Evolutionary conservation across 768 basidiomycete genomes (phyloP), one percentile per base, ranked within the genome.

Genomic region (Kondoa malvinella): DNA sequence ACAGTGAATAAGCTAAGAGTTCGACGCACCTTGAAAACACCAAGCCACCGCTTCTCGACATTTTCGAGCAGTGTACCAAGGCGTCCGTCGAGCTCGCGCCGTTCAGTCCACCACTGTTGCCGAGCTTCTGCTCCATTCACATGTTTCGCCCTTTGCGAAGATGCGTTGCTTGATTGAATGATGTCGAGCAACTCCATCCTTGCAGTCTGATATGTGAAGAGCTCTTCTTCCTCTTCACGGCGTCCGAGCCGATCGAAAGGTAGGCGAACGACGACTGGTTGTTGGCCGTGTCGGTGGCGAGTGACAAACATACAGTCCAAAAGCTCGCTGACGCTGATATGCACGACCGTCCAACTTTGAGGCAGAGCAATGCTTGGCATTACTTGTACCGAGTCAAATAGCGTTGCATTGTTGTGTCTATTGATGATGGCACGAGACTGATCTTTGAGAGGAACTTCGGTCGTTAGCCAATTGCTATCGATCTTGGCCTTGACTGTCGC

Each of bases 31-130:
- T 96, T 97, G 83, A 95, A 96, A 26, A 87, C 91, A 0, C 95
- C 94, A 1, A 99, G 81, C 95, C 95, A 97, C 74, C 88, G 91
- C 72, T 88, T 92, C 76, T 97, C 95, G 57, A 99, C 85, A 71
- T 86, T 89, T 71, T 84, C 83, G 34, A 95, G 76, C 3, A 99
- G 77, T 32, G 84, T 83, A 67, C 83, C 80, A 73, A 99, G 75
- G 27, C 90, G 82, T 60, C 79, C 80, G 73, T 97, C 92, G n/a
- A 97, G 80, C 26, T 81, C 82, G 27, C 79, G 78, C 1, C 95
- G 81, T 65, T 85, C 82, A 34, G 83, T 84, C 95, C 95, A 99
- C 95, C 95, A 97, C 1, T 80, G 81, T 0, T 81, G 79, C 69
- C 85, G 81, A 0, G 83, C 88, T 32, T 82, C 82, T 57, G 80